Evolutionary conservation across 148 eudicot species (phyloP), one percentile per base, ranked within the genome.

Genomic region (Chenopodium album): DNA sequence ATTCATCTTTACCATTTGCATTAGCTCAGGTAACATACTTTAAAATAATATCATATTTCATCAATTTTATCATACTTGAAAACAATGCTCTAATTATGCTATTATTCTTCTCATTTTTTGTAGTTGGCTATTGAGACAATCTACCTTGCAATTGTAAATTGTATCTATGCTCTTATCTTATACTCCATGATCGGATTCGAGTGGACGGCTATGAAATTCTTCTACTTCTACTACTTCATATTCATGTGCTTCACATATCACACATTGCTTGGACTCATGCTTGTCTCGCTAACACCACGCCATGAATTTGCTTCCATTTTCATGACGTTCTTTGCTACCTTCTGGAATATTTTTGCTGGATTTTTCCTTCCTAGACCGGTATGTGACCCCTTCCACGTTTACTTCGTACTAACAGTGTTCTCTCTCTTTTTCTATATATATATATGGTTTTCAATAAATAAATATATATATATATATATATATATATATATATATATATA

Each of bases 321-420:
- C 28, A 84, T 87, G 88, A 76, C 86, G 19, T 92, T 92, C 88
- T 94, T 92, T 84, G 74, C 88, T 60, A 84, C 87, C 85, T 88
- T 94, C 46, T 94, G 97, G 97, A 92, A 91, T 83, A 82, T 92
- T 46, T 91, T 92, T 82, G 85, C 93, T 6, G 98, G 97, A 11
- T 94, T 94, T 86, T 76, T 92, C 28, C 81, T 94, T 79, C 89
- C 94, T 8, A 81, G 88, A 54, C 82, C 87, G 82, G 98, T 94
- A 85, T 23, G 89, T 78, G 48, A 4, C 10, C 48, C 48, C 48
- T 9, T 46, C 31, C 31, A 29, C 31, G 31, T 29, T 29, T 29
- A 29, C 31, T 29, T 29, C 31, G 31, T 29, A 29, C 31, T 29
- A 29, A 29, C 31, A 29, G 31, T 29, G 31, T 29, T 29, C 31